These are phyloP conservation scores for Leishmania aethiopica DNA, from an alignment of 208 protist genomes.

Conservation along the genomic window DNA sequence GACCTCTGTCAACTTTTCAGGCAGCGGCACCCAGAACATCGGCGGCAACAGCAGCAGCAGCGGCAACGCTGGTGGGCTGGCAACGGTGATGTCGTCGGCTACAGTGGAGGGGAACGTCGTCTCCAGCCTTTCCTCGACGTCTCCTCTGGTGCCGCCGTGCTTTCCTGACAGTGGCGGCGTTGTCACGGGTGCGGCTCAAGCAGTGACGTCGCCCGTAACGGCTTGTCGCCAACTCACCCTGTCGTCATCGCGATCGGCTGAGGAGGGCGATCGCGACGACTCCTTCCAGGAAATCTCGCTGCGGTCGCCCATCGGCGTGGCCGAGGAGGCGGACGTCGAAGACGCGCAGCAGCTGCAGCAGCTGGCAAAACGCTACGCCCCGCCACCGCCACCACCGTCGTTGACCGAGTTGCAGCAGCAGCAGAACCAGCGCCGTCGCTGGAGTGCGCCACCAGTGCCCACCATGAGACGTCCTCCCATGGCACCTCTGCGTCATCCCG, in stretches of 20 bases:
- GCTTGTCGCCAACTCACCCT: conserved; percentile 15
- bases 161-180: not conserved
- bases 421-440: conserved; percentile 15
- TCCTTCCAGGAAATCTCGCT: not conserved
- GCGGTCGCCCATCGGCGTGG: not conserved
- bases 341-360: not conserved
- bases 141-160: not conserved
- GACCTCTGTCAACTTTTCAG: not conserved
- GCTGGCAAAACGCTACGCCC: conserved; percentile 1
- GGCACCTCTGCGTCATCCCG: conserved; percentile 5
- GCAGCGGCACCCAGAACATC: not conserved
- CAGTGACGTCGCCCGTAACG: not conserved
- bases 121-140: conserved; percentile 3
- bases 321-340: not conserved
- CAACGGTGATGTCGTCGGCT: not conserved
- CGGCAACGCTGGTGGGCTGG: not conserved
- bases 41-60: not conserved
- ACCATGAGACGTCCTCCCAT: conserved; percentile 35
- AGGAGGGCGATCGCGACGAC: not conserved
- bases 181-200: not conserved
- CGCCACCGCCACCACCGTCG: conserved; percentile 10
- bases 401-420: conserved; percentile 19
- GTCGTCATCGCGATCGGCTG: conserved; percentile 18
- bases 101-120: not conserved
- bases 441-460: conserved; percentile 26